Conservation (phyloP, 106 monocot species). For the Amphibolis antarctica region DNA sequence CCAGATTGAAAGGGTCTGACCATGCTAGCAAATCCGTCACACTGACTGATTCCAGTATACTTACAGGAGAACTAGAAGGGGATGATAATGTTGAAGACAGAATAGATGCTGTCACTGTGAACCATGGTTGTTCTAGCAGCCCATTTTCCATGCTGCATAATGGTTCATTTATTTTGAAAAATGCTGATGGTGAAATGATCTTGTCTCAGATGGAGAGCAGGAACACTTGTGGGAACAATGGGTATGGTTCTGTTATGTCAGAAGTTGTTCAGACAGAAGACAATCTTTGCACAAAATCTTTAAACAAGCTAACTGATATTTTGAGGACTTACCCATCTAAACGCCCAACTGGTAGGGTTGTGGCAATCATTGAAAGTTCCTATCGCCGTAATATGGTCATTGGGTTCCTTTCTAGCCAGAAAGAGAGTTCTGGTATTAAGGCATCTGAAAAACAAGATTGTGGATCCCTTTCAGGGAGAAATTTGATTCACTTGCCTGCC, state of each 20-base stretch:
- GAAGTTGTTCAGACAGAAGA: neutral
- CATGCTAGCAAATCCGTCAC: conserved; percentile 8
- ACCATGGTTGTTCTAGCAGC: neutral
- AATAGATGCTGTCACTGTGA: neutral
- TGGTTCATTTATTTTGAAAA: neutral
- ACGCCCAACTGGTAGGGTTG: conserved; percentile 77
- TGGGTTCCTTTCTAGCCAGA: conserved; percentile 53
- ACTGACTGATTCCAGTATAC: conserved; percentile 8
- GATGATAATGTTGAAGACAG: conserved; percentile 15
- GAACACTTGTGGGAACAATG: neutral
- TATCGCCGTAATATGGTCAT: conserved; percentile 45
- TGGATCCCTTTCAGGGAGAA: conserved; percentile 19
- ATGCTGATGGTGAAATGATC: neutral
- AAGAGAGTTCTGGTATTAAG: conserved; percentile 8
- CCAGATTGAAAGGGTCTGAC: conserved; percentile 44
- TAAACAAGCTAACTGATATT: conserved; percentile 39
- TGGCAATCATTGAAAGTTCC: conserved; percentile 63
- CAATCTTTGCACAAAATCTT: conserved; percentile 23
- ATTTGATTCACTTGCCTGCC: neutral
- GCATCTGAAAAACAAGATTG: conserved; percentile 6
- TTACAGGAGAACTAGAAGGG: conserved; percentile 19
- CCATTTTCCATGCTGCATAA: neutral
- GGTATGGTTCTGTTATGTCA: neutral
- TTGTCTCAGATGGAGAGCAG: neutral
- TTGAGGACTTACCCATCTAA: conserved; percentile 45